A percentile compares a stretch with the other conserved stretches of the same genome.
Conservation (phyloP, 371 early-diverging fungal species). For the Mycotypha africana region DNA sequence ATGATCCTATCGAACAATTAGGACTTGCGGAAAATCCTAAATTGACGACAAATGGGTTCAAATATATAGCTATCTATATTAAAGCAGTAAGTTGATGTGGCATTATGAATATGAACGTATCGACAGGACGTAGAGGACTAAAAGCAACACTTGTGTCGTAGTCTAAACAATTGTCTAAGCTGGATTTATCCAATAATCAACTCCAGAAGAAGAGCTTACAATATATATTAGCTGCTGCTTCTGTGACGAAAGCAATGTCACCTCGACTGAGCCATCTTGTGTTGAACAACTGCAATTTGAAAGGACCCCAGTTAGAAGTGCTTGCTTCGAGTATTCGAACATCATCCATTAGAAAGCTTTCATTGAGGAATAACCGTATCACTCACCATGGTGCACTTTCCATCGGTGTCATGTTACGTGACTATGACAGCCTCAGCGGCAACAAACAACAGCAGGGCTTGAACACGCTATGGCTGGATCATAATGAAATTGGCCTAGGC, state of each 20-base stretch:
- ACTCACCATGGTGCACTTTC: constrained; percentile 47
- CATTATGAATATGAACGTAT: too few relatives aligned
- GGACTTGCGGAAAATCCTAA: constrained; percentile 53
- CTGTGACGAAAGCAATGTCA: constrained; percentile 5
- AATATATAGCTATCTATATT: constrained; percentile 61
- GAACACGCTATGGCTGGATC: constrained; percentile 25
- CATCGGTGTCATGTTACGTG: constrained; percentile 61
- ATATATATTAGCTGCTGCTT: constrained; percentile 50
- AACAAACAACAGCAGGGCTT: constrained; percentile 43
- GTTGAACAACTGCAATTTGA: constrained; percentile 54
- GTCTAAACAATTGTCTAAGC: constrained; percentile 20
- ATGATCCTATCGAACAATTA: constrained; percentile 45
- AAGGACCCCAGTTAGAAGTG: constrained; percentile 43
- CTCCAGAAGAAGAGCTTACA: constrained; percentile 52
- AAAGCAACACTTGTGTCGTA: too few relatives aligned
- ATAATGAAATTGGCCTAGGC: constrained; percentile 56
- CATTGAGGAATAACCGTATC: constrained; percentile 32
- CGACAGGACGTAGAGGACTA: too few relatives aligned
- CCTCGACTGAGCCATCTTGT: constrained; percentile 45
- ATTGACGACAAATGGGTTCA: constrained; percentile 50
- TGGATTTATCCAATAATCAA: constrained; percentile 28
- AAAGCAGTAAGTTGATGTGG: constrained; percentile 55
- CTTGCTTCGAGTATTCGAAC: constrained; percentile 49
- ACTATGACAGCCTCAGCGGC: constrained; percentile 38
- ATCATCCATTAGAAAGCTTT: constrained; percentile 32